Evolutionary conservation across 768 basidiomycete species (phyloP), one percentile per base, ranked within the genome.

Genomic region (Amanita phalloides): DNA sequence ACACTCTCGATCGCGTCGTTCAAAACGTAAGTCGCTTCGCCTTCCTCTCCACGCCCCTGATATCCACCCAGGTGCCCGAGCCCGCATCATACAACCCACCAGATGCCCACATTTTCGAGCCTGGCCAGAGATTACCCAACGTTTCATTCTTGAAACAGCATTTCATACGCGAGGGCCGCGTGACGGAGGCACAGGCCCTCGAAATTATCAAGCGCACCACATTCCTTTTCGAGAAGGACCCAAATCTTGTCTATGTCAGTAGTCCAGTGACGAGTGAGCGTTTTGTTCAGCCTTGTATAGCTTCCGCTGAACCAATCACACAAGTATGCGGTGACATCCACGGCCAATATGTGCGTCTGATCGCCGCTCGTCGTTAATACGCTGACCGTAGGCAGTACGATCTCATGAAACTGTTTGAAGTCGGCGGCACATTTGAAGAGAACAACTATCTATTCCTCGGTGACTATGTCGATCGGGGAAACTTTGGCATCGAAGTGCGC

Each of bases 271-370:
- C 91, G 37, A 89, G 91, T 92, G 60, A 58, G 87, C 74, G 28
- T 33, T 21, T 20, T 39, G 28, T 17, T 17, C 55, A 21, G 55
- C 47, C 25, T 1, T 1, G n/a, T 17, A 48, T 17, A 37, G 38
- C 41, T 20, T 30, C 49, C 11, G 25, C 48, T 45, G 41, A 43
- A n/a, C 4, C 7, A 32, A 20, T 4, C 33, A 1, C 17, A 17
- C 30, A 59, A 94, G 93, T 97, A 57, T 95, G 93, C 62, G 94
- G 94, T 20, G 94, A 97, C 71, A 92, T 97, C 43, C 94, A 97
- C 60, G 94, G 94, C 8, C 94, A 97, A 86, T 97, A 91, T 67
- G 93, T 94, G 71, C 63, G 65, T 38, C 59, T 54, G 21, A 37
- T 45, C 17, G 30, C 8, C 23, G 11, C 37, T 2, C 3, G 20